A percentile compares a stretch with the other conserved stretches of the same genome.
These are phyloP conservation scores for Monosporascus sp. DNA, from an alignment of 2,329 filamentous ascomycete species.

Conservation along the genomic window DNA sequence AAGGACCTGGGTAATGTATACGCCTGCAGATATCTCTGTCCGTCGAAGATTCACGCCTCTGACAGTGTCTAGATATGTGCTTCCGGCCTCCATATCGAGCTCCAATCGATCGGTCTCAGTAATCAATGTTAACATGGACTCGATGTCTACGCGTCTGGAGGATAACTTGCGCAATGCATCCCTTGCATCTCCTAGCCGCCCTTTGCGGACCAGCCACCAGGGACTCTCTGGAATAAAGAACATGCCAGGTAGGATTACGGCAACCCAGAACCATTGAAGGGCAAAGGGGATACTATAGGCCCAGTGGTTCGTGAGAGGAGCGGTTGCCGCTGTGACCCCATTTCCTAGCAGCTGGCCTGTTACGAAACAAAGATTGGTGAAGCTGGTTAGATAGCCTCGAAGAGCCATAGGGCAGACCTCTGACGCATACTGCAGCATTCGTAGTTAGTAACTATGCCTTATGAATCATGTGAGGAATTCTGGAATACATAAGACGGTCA, in stretches of 20 bases:
- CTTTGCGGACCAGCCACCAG: constrained; percentile 44
- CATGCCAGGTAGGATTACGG: constrained; percentile 38
- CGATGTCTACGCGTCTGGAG: constrained; percentile 38
- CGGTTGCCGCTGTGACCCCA: constrained; percentile 38
- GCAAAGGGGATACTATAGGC: constrained; percentile 45
- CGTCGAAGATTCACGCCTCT: constrained; percentile 43
- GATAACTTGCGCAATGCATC: constrained; percentile 38
- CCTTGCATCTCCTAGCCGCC: constrained; percentile 35
- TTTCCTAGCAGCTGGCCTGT: constrained; percentile 55
- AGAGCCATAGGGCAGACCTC: constrained; percentile 56
- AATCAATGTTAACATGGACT: constrained; percentile 49
- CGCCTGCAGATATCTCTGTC: constrained; percentile 53
- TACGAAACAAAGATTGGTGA: constrained; percentile 58
- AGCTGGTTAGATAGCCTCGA: constrained; percentile 52
- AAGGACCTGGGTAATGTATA: constrained; percentile 61
- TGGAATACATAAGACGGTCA: no score
- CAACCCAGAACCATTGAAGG: constrained; percentile 46
- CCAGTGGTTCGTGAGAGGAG: constrained; percentile 37
- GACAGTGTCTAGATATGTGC: constrained; percentile 47
- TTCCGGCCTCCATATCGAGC: constrained; percentile 41
- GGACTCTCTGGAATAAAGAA: constrained; percentile 45
- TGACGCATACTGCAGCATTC: constrained; percentile 40
- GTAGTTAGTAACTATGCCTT: no score
- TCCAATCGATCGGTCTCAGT: constrained; percentile 54
- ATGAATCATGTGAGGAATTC: no score